Evolutionary conservation across 345 rosid species (phyloP).

Genomic region (Citrus reticulata): DNA sequence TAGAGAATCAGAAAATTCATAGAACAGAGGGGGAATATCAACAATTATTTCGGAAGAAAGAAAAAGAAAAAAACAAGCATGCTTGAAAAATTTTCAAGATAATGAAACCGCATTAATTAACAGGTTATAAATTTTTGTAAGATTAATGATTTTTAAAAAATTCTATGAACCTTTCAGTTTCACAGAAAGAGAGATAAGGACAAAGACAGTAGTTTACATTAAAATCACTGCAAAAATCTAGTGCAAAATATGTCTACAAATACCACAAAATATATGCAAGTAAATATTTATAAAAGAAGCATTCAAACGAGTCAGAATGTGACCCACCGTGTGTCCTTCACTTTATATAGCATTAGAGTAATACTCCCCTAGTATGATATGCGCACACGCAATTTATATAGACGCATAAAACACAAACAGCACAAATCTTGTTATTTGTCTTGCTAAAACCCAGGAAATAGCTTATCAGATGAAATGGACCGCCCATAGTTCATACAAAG

Average conservation of each 20-base stretch:
- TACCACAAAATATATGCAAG: neutral
- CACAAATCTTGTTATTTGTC: too few relatives aligned
- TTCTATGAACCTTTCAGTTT: neutral
- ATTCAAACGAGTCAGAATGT: too few relatives aligned
- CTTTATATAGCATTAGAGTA: too few relatives aligned
- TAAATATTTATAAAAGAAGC: too few relatives aligned
- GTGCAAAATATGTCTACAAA: neutral
- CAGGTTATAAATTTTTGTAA: neutral
- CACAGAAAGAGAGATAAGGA: neutral
- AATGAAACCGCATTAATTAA: neutral
- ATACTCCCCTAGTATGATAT: too few relatives aligned
- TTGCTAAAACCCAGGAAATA: too few relatives aligned
- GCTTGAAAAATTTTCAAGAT: neutral
- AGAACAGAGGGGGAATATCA: neutral
- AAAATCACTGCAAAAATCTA: neutral
- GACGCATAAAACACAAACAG: too few relatives aligned
- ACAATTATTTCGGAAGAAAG: neutral
- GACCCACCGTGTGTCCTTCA: too few relatives aligned
- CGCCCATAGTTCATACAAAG: too few relatives aligned
- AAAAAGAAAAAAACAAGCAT: neutral
- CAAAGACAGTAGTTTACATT: neutral
- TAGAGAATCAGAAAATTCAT: neutral
- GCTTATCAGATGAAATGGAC: too few relatives aligned
- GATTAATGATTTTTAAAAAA: too few relatives aligned
- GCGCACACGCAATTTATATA: too few relatives aligned